Base-by-base conservation (phyloP, 139 green algal species). In the Tetraselmis striata region DNA sequence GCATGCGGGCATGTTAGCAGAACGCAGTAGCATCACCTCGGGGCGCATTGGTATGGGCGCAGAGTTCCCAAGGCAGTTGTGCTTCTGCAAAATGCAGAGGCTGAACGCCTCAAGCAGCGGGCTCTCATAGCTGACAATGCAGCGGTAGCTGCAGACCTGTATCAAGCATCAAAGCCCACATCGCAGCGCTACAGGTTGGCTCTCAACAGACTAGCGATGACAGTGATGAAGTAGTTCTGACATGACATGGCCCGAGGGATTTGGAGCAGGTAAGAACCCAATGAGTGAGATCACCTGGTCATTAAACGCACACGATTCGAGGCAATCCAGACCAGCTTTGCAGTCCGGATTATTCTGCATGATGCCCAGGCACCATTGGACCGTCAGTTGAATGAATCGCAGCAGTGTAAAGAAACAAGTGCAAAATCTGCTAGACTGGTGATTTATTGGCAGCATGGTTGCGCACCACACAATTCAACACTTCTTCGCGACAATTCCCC, bases 61-160 rank as follows among this genome's bases (percentile, higher is more conserved):
- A 28, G n/a, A 82, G 78, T 96, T 85, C 0, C 87, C 83, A 23
- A 97, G 87, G 88, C 96, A 99, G 92, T 98, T 98, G 91, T 99
- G 90, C 82, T 94, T 94, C 85, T 99, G 94, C 28, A 99, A 88
- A 80, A 98, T 96, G 90, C 96, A 99, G 29, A 98, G 89, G 29
- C 87, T 91, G 85, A 99, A 98, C 28, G 92, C 78, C 84, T 94
- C 90, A 32, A 99, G 93, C 77, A 93, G 82, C 0, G 83, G 83
- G 29, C 85, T 97, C 88, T 99, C 95, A 77, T 98, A 95, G 2
- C 85, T 93, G n/a, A 95, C 93, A 78, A 99, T 98, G 90, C 94
- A 98, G 27, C 89, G 85, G 85, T 96, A 96, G 79, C 78, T 90
- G 91, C 93, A 97, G 0, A 93, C 86, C 86, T 90, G 31, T 5